Conservation (phyloP, 495 filamentous ascomycete species). For the Penicillium robsamsonii region DNA sequence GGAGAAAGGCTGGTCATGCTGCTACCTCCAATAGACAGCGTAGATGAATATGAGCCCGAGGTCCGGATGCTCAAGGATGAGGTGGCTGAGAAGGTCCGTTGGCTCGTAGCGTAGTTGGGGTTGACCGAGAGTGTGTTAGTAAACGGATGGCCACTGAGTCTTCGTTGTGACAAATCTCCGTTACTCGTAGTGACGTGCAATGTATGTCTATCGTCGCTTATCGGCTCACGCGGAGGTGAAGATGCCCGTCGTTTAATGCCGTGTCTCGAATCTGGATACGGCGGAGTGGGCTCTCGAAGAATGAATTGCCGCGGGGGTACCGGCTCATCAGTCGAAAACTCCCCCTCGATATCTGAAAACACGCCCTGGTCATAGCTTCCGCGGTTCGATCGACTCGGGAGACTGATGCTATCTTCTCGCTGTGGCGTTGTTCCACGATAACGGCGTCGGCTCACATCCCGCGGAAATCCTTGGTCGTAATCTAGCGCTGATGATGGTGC, state of each 20-base stretch:
- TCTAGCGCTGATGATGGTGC: slow-evolving; percentile 46
- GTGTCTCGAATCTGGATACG: slow-evolving; percentile 45
- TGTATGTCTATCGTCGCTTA: slow-evolving; percentile 61
- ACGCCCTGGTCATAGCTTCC: slow-evolving; percentile 62
- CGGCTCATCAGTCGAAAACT: slow-evolving; percentile 68
- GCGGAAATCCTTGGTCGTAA: slow-evolving; percentile 35
- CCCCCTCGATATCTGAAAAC: slow-evolving; percentile 61
- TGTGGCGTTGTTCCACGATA: slow-evolving; percentile 45
- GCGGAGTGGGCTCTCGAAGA: slow-evolving; percentile 56
- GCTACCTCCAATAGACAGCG: slow-evolving; percentile 64
- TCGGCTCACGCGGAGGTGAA: slow-evolving; percentile 73
- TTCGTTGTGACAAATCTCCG: slow-evolving; percentile 65
- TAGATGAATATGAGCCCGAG: slow-evolving; percentile 70
- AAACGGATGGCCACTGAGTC: slow-evolving; percentile 58
- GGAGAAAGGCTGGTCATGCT: slow-evolving; percentile 71
- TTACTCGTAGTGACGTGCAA: slow-evolving; percentile 55
- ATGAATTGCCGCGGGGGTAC: slow-evolving; percentile 55
- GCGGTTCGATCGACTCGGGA: slow-evolving; percentile 50
- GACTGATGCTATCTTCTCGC: slow-evolving; percentile 46
- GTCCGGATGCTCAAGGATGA: slow-evolving; percentile 68
- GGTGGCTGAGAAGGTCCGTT: slow-evolving; percentile 69
- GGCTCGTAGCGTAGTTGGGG: slow-evolving; percentile 55
- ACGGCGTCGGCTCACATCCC: slow-evolving; percentile 38
- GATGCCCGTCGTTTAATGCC: slow-evolving; percentile 79
- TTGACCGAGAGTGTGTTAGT: slow-evolving; percentile 57